Evolutionary conservation across 2,329 filamentous ascomycete genomes (phyloP), one percentile per base, ranked within the genome.

Genomic region (Westerdykella aurantiaca): DNA sequence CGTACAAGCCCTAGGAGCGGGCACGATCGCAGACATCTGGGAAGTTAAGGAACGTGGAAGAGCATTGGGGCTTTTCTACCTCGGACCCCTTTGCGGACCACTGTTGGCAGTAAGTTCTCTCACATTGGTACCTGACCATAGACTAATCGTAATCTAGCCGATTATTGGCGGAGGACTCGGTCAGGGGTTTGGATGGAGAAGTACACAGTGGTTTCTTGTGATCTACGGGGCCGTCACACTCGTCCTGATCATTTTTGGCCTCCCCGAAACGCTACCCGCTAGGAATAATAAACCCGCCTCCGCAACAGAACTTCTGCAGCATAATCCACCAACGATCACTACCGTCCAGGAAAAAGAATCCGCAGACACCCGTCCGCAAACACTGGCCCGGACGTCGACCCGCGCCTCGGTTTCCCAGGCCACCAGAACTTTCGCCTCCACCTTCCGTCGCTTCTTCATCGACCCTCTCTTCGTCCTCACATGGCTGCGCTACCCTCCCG

Each of bases 151-250:
- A 29, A 29, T 29, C 4, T 29, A 29, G 25, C 66, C 66, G 6
- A 68, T 69, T 25, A 58, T 69, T 16, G 66, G 66, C n/a, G 66
- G 66, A 23, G 62, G 51, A 4, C 41, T 69, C 11, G 58, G 58
- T 1, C 42, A 63, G 33, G 53, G 50, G 0, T 50, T 68, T 2
- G 63, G 64, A 0, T 69, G 66, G 66, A 44, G 66, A 43, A 64
- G 64, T 37, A 69, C 66, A 3, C 66, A 66, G 38, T 69, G 66
- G 66, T 69, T 68, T 23, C 48, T 68, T 10, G 63, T 65, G 25
- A 58, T 67, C 7, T 68, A 66, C 23, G 66, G 66, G n/a, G 57
- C 53, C 4, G 37, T 60, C 23, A 64, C 64, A 2, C 45, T 63
- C 7, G 40, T 64, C 11, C 50, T 61, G 12, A 57, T 69, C 41